Evolutionary conservation across 1,284 basidiomycete genomes (phyloP).

Genomic region (Cryptococcus sp.): DNA sequence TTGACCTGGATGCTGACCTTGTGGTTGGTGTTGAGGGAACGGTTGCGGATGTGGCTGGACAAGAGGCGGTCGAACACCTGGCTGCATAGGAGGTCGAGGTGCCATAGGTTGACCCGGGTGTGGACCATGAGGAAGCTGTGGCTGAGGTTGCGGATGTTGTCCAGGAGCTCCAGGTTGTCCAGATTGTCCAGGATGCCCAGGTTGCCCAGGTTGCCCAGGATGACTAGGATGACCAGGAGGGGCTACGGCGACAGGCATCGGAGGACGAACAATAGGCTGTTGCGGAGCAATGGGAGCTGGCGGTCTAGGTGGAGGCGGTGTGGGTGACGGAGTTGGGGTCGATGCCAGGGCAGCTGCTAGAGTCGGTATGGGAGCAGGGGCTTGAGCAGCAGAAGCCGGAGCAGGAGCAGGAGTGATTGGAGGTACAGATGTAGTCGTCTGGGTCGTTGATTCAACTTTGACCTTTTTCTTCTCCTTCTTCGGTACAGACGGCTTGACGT

Average conservation of each 20-base stretch:
- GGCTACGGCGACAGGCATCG: neutral
- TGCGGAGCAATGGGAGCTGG: neutral
- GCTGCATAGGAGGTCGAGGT: neutral
- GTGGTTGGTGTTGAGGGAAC: conserved; percentile 12
- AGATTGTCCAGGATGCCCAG: conserved; percentile 1
- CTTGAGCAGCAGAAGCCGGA: conserved; percentile 6
- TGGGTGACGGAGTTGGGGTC: conserved; percentile 5
- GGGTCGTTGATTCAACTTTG: conserved; percentile 18
- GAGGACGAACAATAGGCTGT: conserved; percentile 10
- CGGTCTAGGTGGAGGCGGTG: no score
- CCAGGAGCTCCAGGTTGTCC: conserved; percentile 15
- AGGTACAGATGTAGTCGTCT: conserved; percentile 4
- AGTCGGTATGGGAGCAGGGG: conserved; percentile 11
- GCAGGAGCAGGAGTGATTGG: conserved; percentile 1
- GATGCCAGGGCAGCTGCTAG: conserved; percentile 13
- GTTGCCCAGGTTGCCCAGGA: conserved; percentile 4
- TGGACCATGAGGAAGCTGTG: neutral
- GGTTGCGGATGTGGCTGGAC: conserved; percentile 13
- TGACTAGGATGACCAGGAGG: conserved; percentile 4
- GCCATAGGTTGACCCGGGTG: conserved; percentile 9
- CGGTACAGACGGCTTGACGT: conserved; percentile 11
- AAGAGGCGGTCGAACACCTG: conserved; percentile 4
- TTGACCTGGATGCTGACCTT: neutral
- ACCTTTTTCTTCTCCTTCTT: conserved; percentile 34
- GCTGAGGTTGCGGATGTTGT: conserved; percentile 8